phyloP scores from a whole-genome alignment of 805 yeast genomes.

The Lipomyces kockii region DNA sequence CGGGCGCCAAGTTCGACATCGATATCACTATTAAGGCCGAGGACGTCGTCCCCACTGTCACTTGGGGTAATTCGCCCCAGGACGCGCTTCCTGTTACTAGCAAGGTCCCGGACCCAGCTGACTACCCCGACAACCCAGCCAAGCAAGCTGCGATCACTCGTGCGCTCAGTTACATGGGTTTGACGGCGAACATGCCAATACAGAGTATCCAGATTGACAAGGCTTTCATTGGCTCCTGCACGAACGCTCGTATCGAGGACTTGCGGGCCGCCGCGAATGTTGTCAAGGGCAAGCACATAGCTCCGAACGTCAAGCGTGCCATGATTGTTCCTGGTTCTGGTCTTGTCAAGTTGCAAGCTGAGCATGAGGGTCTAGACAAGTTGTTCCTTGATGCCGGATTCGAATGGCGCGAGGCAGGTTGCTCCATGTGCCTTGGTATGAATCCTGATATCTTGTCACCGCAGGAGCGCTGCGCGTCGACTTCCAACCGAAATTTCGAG shows the following conservation, averaged over 20 bases:
- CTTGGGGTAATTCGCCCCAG: conserved; percentile 99
- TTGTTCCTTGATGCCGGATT: conserved; percentile 91
- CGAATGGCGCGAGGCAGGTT: conserved; percentile 99
- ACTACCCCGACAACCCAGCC: conserved; percentile 58
- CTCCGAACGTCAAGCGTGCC: conserved; percentile 77
- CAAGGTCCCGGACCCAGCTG: conserved; percentile 86
- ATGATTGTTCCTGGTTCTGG: conserved; percentile 98
- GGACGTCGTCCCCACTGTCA: conserved; percentile 92
- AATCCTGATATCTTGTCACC: conserved; percentile 96
- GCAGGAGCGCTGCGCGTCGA: conserved; percentile 96
- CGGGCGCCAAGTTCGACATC: conserved; percentile 85
- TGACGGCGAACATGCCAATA: conserved; percentile 79
- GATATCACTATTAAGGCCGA: conserved; percentile 79
- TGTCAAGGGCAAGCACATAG: conserved; percentile 86
- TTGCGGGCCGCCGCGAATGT: conserved; percentile 93
- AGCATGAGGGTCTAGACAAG: conserved; percentile 90
- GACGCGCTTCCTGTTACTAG: conserved; percentile 96
- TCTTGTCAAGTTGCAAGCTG: conserved; percentile 90
- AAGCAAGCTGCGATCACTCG: conserved; percentile 85
- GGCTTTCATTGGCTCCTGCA: conserved; percentile 97
- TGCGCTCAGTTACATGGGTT: conserved; percentile 91
- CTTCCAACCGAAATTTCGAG: conserved; percentile 97
- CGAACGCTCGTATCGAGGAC: conserved; percentile 97
- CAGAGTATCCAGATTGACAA: conserved; percentile 80
- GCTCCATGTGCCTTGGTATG: conserved; percentile 99